Evolutionary conservation across 1,284 basidiomycete genomes (phyloP).

Genomic region (Fomitiporia mediterranea): DNA sequence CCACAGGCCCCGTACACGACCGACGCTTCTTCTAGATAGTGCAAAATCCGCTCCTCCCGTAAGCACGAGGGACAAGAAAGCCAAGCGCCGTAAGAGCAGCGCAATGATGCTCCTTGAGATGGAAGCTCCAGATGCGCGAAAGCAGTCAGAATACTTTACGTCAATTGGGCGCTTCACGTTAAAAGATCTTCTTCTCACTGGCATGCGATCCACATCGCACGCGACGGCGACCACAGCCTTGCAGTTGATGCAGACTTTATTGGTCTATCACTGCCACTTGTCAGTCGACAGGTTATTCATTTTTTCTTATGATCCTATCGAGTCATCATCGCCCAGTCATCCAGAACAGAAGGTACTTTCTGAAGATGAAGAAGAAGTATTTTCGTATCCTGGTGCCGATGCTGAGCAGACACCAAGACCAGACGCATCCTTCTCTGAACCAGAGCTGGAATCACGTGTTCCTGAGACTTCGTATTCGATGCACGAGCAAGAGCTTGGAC

Average conservation of each 20-base stretch:
- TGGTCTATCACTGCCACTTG: constrained; percentile 65
- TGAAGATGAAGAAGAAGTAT: constrained; percentile 56
- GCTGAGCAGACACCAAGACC: constrained; percentile 26
- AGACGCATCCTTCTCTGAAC: constrained; percentile 27
- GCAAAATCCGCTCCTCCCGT: constrained; percentile 29
- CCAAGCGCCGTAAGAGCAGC: constrained; percentile 68
- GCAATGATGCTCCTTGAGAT: constrained; percentile 82
- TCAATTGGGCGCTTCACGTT: constrained; percentile 85
- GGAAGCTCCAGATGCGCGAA: constrained; percentile 68
- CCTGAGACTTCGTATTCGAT: constrained; percentile 70
- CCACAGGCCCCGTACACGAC: constrained; percentile 36
- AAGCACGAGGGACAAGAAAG: constrained; percentile 40
- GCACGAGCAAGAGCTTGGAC: constrained; percentile 76
- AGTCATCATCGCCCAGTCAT: constrained; percentile 19
- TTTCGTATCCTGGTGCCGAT: constrained; percentile 57
- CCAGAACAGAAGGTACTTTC: constrained; percentile 17
- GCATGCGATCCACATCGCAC: constrained; percentile 63
- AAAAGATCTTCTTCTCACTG: constrained; percentile 81
- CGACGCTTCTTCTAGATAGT: constrained; percentile 45
- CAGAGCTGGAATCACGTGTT: constrained; percentile 40
- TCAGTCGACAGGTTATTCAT: constrained; percentile 64
- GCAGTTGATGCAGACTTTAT: constrained; percentile 73
- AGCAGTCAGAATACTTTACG: constrained; percentile 76
- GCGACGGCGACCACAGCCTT: constrained; percentile 70
- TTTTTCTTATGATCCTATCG: constrained; percentile 24